Evolutionary conservation across 108 stramenopile species (phyloP), one percentile per base, ranked within the genome.

Genomic region (Nitzschia inconspicua): DNA sequence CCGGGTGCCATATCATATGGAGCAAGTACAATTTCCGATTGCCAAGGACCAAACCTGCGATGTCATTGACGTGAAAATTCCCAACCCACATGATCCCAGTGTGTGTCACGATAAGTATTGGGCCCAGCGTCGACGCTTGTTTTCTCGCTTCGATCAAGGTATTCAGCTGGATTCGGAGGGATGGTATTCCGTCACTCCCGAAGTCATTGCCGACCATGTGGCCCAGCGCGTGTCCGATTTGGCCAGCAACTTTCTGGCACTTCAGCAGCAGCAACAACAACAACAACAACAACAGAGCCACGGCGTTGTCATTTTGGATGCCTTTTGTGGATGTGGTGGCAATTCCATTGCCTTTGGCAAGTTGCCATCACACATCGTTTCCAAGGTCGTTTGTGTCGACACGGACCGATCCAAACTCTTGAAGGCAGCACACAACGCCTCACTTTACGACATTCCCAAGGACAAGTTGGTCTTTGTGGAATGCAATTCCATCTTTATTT

Each of bases 121-220:
- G 94, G 91, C 84, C 1, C 96, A 97, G 68, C 79, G 96, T 32
- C 87, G 84, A 22, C 84, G 96, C 20, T 70, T 95, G 27, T 98
- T 97, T 65, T 88, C 88, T 1, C 70, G 61, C 34, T 98, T 92
- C 64, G 96, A 97, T 75, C 44, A 72, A 18, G 98, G 98, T 2
- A 80, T 96, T 13, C 73, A 72, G 54, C 68, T 98, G 34, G 98
- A 98, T 82, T 58, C 70, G 5, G 95, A 98, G 75, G 89, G 94
- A 11, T 98, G 98, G 98, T 98, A 84, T 68, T 96, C 95, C 1
- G 95, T 97, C 3, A 98, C 98, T 2, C 96, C 95, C 2, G 98
- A 98, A 76, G 68, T 75, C 4, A 96, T 97, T 56, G 95, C 95
- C 22, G 75, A 84, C 57, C 92, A 97, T 47, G 85, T 97, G 14